Evolutionary conservation across 2,329 filamentous ascomycete genomes (phyloP), one percentile per base, ranked within the genome.

Genomic region (Colletotrichum higginsianum): DNA sequence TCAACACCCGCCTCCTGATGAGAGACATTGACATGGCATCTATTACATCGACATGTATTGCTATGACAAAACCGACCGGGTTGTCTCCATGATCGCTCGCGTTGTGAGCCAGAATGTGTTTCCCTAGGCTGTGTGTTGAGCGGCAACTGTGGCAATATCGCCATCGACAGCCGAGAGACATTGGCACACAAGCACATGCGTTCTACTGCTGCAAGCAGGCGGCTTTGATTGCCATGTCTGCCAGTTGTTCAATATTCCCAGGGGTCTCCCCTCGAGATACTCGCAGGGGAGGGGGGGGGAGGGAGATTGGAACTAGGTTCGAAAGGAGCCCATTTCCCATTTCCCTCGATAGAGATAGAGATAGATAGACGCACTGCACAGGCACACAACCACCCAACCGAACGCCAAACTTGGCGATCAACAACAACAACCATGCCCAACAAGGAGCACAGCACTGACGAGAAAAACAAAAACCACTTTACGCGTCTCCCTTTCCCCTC

Each of bases 221-320:
- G 56, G 53, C 44, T 68, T 71, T 68, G 68, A 71, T 67, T 71
- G 44, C 56, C 58, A 52, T 71, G 68, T 71, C 68, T 71, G 68
- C 68, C 68, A 71, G 57, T 53, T 71, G 64, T 67, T 42, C 68
- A 71, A 71, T 67, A 68, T 68, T 71, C 30, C 64, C 68, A 71
- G 68, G 68, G 68, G 68, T 68, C 68, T 68, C n/a, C 68, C 68
- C 64, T 71, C 57, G 68, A 71, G 64, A 68, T 63, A 30, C 50
- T 61, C 57, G 30, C 30, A 30, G 30, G 30, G 30, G 30, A 2
- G 7, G 7, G 30, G 30, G 30, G 30, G 30, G 64, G 46, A 68
- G 47, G 46, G 57, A 67, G 47, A 68, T 68, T 68, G 57, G 52
- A 68, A 53, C 68, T 71, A 63, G 68, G 1, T 30, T 40, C n/a